Conservation (phyloP, 768 basidiomycete species). For the Lactifluus echinatus region DNA sequence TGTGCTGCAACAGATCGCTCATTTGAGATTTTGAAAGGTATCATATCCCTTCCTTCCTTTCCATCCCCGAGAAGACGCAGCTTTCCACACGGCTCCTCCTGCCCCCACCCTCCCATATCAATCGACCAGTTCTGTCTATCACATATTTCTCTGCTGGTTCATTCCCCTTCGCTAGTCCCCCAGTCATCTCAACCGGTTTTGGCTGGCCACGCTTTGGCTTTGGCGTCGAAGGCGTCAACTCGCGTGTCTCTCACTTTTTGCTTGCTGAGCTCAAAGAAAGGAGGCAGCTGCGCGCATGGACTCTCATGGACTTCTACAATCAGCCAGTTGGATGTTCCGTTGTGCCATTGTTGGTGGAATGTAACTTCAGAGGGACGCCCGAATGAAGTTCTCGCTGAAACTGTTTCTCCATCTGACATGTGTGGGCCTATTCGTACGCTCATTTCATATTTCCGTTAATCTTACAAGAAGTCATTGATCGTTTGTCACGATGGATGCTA, state of each 20-base stretch:
- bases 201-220: constrained; percentile 72
- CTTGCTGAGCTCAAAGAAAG: constrained; percentile 38
- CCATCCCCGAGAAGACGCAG: constrained; percentile 74
- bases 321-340: constrained; percentile 46
- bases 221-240: constrained; percentile 84
- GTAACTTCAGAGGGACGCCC: constrained; percentile 53
- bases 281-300: constrained; percentile 58
- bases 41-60: constrained; percentile 64
- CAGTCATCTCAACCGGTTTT: constrained; percentile 69
- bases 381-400: neutral
- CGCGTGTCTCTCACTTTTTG: constrained; percentile 63
- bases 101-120: constrained; percentile 29
- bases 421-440: neutral
- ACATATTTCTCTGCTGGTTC: constrained; percentile 76
- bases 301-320: constrained; percentile 62
- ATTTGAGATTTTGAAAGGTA: constrained; percentile 47
- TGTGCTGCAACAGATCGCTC: neutral
- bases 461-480: neutral
- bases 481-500: neutral
- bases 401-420: neutral
- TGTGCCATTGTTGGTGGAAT: constrained; percentile 64
- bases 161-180: constrained; percentile 74
- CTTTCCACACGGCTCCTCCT: constrained; percentile 48
- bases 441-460: neutral
- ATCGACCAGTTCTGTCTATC: constrained; percentile 48